Evolutionary conservation across 2,329 filamentous ascomycete genomes (phyloP), one percentile per base, ranked within the genome.

Genomic region (Nannizziopsis arthrosporioides): DNA sequence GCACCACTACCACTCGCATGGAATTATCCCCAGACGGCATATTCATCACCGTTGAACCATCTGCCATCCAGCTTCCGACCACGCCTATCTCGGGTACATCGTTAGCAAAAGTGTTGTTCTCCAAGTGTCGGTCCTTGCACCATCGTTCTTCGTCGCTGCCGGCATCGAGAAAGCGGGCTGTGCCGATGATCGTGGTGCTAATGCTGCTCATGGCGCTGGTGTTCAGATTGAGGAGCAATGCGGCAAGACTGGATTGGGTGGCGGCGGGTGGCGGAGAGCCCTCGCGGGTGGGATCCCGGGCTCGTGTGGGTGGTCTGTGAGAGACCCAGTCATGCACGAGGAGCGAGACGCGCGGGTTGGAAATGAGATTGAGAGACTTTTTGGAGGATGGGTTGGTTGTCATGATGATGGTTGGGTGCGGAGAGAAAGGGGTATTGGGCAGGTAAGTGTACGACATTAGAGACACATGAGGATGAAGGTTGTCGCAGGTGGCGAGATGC

Each of bases 371-470:
- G 57, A 80, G 77, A 1, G 83, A 82, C 56, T 82, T 79, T 32
- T 76, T 68, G 2, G 82, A 78, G 58, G 82, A 82, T 17, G 84
- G 78, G 59, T 89, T 80, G 2, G 84, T 93, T 48, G 92, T 96
- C 84, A 90, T 89, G 73, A 96, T 84, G 62, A 96, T 93, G 54
- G 88, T 84, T n/a, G 87, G 82, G n/a, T 71, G 68, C 44, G 75
- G 62, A 35, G 78, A 76, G 66, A 80, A 83, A 35, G 80, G 81
- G 12, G 84, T 85, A 5, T 76, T 80, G 35, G 88, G 84, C 17
- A 98, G 83, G 69, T 95, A 96, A 61, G 92, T 96, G 73, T 96
- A 96, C 73, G 94, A 95, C 92, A 98, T 98, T 55, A 98, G 80
- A 34, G 88, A 93, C 56, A 96, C 86, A 65, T 96, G 87, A 8